Conservation (phyloP, 805 yeast species). For the Vanderwaltozyma polyspora region DNA sequence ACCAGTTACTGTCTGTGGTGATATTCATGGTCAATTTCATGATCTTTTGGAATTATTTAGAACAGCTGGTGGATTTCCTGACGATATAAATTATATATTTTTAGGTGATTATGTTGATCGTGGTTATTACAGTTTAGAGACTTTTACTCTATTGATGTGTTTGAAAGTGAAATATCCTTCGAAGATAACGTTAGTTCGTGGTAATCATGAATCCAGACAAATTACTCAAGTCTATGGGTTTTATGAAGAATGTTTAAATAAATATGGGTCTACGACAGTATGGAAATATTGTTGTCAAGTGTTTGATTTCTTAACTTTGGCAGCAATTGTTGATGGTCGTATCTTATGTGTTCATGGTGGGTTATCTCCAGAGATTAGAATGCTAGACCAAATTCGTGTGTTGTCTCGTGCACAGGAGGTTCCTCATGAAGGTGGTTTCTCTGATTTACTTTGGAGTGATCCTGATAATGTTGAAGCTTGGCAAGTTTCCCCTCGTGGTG, state of each 20-base stretch:
- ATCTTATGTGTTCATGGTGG: conserved; percentile 97
- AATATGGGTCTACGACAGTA: conserved; percentile 88
- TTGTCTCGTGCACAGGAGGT: conserved; percentile 94
- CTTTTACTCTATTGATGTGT: conserved; percentile 88
- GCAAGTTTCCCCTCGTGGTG: conserved; percentile 98
- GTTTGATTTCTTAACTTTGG: conserved; percentile 83
- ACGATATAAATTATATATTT: conserved; percentile 69
- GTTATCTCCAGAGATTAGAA: conserved; percentile 89
- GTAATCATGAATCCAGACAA: conserved; percentile 96
- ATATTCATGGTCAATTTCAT: conserved; percentile 96
- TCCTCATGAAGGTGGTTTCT: conserved; percentile 98
- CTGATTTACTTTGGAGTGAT: conserved; percentile 95
- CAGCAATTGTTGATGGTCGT: conserved; percentile 92
- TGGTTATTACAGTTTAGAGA: conserved; percentile 91
- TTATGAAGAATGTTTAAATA: conserved; percentile 88
- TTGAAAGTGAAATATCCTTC: conserved; percentile 80
- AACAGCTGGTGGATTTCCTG: conserved; percentile 87
- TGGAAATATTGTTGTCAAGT: conserved; percentile 97
- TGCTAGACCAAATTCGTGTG: conserved; percentile 93
- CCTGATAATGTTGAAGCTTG: conserved; percentile 97
- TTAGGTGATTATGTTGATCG: conserved; percentile 95
- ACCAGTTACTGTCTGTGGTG: conserved; percentile 95
- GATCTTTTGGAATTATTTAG: conserved; percentile 84
- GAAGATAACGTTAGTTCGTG: conserved; percentile 81
- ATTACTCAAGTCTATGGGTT: conserved; percentile 98